Evolutionary conservation across 225 moss, liverwort and hornwort species (phyloP).

Genomic region (Pleurozium schreberi): DNA sequence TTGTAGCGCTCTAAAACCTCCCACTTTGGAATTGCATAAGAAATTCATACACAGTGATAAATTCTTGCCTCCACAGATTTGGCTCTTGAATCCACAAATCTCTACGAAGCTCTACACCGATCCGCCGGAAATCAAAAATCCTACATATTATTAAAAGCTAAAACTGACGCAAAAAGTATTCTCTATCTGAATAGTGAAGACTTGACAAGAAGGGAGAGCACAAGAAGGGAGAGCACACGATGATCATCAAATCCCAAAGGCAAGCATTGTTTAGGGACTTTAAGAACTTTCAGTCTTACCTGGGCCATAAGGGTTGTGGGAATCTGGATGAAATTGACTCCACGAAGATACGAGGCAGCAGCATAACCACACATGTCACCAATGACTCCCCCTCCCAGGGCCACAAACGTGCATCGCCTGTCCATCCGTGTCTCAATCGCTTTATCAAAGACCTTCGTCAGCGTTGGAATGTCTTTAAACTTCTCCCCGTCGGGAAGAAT

Average conservation of each 20-base stretch:
- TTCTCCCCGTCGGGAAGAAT: conserved; percentile 89
- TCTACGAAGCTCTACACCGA: neutral
- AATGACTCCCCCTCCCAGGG: conserved; percentile 92
- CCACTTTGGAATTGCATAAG: neutral
- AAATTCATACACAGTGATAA: neutral
- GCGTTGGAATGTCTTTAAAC: conserved; percentile 63
- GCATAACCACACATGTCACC: conserved; percentile 99
- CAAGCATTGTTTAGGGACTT: neutral
- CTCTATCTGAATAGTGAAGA: neutral
- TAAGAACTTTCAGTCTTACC: conserved; percentile 10
- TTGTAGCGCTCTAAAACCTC: neutral
- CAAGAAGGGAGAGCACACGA: neutral
- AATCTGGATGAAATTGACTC: conserved; percentile 98
- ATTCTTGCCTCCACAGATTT: neutral
- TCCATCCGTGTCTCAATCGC: conserved; percentile 95
- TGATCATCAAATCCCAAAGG: neutral
- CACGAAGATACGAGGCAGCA: conserved; percentile 92
- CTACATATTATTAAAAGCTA: too few relatives aligned
- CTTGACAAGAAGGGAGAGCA: neutral
- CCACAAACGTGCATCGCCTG: conserved; percentile 86
- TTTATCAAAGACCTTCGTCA: conserved; percentile 88
- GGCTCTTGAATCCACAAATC: neutral
- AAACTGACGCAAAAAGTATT: neutral
- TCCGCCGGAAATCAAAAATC: neutral
- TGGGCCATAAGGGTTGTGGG: conserved; percentile 98